Percentiles rank a stretch among this genome's conserved stretches.
phyloP scores from a whole-genome alignment of 2,329 filamentous ascomycete genomes.

The Didymella lethalis region DNA sequence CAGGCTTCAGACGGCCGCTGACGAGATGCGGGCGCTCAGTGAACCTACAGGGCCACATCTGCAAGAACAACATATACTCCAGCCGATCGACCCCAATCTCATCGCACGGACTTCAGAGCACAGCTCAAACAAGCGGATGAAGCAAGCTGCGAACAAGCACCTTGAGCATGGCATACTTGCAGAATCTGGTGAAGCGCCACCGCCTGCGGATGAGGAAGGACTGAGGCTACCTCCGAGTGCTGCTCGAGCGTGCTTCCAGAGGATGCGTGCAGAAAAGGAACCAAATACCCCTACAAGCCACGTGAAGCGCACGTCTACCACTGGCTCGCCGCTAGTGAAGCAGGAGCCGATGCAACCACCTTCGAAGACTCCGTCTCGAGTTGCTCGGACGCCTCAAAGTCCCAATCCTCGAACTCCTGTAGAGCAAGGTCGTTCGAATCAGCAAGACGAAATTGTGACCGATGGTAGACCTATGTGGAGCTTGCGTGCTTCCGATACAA shows the following conservation, averaged over 20 bases:
- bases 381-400: conserved; percentile 14
- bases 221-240: conserved; percentile 30
- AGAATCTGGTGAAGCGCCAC: conserved; percentile 40
- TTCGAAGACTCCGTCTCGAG: conserved; percentile 16
- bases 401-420: conserved; percentile 5
- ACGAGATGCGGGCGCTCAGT: conserved; percentile 33
- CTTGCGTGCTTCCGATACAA: conserved; percentile 28
- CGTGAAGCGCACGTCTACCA: conserved; percentile 18
- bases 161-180: conserved; percentile 30
- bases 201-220: conserved; percentile 26
- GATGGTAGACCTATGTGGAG: conserved; percentile 36
- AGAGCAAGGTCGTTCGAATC: conserved; percentile 12
- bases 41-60: conserved; percentile 25
- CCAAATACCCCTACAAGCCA: conserved; percentile 26
- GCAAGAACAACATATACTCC: conserved; percentile 25
- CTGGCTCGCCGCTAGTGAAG: conserved; percentile 25
- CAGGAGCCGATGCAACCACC: conserved; percentile 27
- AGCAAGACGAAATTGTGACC: conserved; percentile 20
- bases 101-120: conserved; percentile 23
- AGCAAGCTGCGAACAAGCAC: conserved; percentile 18
- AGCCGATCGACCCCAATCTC: conserved; percentile 40
- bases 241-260: conserved; percentile 37
- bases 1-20: conserved; percentile 3
- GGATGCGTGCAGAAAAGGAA: conserved; percentile 24
- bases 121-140: conserved; percentile 32